Conservation (phyloP, 805 yeast genomes). For the Saccharomycopsis sp. region DNA sequence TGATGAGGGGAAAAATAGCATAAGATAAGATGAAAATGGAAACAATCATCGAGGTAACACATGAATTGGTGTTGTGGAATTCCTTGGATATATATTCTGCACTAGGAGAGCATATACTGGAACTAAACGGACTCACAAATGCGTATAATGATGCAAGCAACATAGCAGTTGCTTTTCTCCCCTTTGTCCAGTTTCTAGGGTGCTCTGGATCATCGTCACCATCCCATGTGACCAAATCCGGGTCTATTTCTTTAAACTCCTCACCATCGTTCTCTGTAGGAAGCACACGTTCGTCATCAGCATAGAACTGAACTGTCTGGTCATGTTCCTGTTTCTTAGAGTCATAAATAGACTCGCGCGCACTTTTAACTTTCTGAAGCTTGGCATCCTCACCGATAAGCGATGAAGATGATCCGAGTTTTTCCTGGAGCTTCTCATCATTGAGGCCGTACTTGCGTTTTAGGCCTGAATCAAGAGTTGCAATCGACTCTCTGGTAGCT, state of each 20-base stretch:
- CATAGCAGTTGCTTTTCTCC: conserved; percentile 38
- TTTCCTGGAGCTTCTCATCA: neutral
- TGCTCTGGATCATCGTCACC: conserved; percentile 52
- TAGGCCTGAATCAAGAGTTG: neutral
- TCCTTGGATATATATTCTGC: conserved; percentile 40
- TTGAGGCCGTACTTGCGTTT: neutral
- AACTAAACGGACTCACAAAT: conserved; percentile 53
- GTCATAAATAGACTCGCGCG: neutral
- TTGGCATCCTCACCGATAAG: neutral
- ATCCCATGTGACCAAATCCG: conserved; percentile 65
- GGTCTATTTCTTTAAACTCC: conserved; percentile 50
- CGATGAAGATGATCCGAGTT: neutral
- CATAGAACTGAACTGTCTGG: neutral
- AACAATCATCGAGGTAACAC: conserved; percentile 47
- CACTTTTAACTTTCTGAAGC: neutral
- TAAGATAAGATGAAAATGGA: conserved; percentile 64
- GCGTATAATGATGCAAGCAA: conserved; percentile 48
- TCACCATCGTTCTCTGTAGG: conserved; percentile 39
- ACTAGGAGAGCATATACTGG: conserved; percentile 60
- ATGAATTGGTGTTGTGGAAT: conserved; percentile 36
- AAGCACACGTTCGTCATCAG: conserved; percentile 21
- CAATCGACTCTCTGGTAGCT: neutral
- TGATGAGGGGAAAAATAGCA: conserved; percentile 58
- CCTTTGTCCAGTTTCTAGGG: conserved; percentile 56
- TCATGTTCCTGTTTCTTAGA: neutral